Percentiles rank a stretch among this genome's conserved stretches.
phyloP scores from a whole-genome alignment of 2,329 filamentous ascomycete species.

The Aspergillus versicolor region DNA sequence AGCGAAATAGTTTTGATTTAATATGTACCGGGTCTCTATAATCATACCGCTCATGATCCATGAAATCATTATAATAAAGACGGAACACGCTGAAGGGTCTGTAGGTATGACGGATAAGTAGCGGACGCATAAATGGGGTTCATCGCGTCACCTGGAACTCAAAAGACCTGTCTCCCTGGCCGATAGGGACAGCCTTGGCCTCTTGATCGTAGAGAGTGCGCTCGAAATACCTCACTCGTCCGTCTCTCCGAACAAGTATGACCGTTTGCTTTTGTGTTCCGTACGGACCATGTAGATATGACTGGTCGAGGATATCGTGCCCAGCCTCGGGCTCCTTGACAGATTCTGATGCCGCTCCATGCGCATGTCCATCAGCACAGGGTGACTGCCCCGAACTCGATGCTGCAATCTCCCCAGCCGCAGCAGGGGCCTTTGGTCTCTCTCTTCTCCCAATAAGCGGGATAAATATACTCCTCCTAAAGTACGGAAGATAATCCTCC shows the following conservation, averaged over 20 bases:
- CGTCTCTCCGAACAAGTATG: slow-evolving; percentile 56
- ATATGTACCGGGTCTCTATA: background rate
- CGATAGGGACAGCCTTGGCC: slow-evolving; percentile 42
- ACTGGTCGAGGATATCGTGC: slow-evolving; percentile 26
- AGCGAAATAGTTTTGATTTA: background rate
- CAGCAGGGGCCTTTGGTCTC: slow-evolving; percentile 25
- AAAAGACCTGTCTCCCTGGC: slow-evolving; percentile 16
- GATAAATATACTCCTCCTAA: slow-evolving; percentile 62
- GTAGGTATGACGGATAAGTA: background rate
- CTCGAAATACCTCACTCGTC: slow-evolving; percentile 61
- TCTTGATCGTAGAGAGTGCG: slow-evolving; percentile 59
- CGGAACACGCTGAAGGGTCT: background rate
- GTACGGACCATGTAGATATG: slow-evolving; percentile 53
- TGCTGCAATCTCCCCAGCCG: background rate
- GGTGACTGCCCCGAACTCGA: background rate
- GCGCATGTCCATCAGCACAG: background rate
- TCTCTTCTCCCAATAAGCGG: slow-evolving; percentile 54
- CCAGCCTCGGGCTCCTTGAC: slow-evolving; percentile 6
- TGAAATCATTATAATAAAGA: slow-evolving; percentile 4
- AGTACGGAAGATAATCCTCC: slow-evolving; percentile 56
- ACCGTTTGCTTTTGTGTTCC: slow-evolving; percentile 66
- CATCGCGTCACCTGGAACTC: slow-evolving; percentile 12
- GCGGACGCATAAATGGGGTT: background rate
- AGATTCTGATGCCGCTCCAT: slow-evolving; percentile 2
- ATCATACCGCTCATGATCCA: background rate